A percentile compares a stretch with the other conserved stretches of the same genome.
Evolutionary conservation across 441 rosid species (phyloP).

Genomic region (Erysimum cheiri): DNA sequence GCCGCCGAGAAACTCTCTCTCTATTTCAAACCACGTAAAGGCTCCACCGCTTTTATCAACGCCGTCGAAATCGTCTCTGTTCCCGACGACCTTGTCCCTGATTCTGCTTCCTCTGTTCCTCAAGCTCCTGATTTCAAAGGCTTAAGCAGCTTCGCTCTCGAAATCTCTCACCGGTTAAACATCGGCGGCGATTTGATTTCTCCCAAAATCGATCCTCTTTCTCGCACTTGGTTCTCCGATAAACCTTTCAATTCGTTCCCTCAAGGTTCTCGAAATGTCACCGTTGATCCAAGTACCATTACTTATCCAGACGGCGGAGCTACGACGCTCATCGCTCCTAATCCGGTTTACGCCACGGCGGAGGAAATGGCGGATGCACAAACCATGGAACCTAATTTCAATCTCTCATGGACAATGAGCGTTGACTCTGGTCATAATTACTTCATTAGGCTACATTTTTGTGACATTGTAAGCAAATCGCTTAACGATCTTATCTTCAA

Average conservation of each 20-base stretch:
- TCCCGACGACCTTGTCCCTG: constrained; percentile 57
- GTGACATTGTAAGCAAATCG: constrained; percentile 65
- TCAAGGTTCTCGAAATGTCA: constrained; percentile 47
- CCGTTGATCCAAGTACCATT: constrained; percentile 43
- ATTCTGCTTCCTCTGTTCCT: constrained; percentile 49
- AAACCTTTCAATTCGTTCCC: constrained; percentile 48
- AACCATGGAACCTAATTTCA: constrained; percentile 53
- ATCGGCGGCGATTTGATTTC: constrained; percentile 55
- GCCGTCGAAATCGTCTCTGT: constrained; percentile 59
- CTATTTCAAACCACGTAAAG: constrained; percentile 50
- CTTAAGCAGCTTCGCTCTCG: constrained; percentile 47
- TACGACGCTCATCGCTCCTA: constrained; percentile 52
- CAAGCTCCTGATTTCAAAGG: constrained; percentile 51
- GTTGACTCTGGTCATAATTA: constrained; percentile 55
- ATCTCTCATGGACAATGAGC: constrained; percentile 59
- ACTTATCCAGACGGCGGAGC: constrained; percentile 50
- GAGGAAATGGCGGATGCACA: constrained; percentile 53
- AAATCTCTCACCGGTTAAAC: constrained; percentile 56
- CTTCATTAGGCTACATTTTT: constrained; percentile 61
- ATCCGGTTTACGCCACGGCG: constrained; percentile 53
- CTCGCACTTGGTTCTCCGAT: constrained; percentile 61
- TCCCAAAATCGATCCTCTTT: constrained; percentile 51
- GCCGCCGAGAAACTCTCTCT: constrained; percentile 49
- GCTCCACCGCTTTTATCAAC: constrained; percentile 56
- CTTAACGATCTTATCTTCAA: constrained; percentile 57